Base-by-base conservation (phyloP, 805 yeast species). In the Spathaspora hagerdaliae region DNA sequence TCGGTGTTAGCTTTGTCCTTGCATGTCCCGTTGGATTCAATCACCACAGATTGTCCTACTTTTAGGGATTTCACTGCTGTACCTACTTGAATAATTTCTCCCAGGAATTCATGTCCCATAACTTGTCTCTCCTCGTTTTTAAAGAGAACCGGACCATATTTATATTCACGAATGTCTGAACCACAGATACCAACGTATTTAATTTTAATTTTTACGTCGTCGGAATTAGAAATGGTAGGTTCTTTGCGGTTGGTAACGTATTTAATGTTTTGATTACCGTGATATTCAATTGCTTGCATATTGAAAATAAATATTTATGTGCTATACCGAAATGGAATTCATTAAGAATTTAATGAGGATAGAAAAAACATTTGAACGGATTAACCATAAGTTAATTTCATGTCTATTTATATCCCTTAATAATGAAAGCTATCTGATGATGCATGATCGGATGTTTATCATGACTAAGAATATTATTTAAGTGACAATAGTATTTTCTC, bases 121-220 rank as follows among this genome's bases (percentile, higher is more conserved):
- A 73, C 70, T 47, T 74, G 71, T 36, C 69, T 65, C 37, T 64
- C 63, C 14, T 63, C 56, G 26, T 65, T 59, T 4, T 71, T 73
- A 62, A 79, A 79, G 57, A 82, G 80, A 45, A 78, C 78, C 8
- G 87, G 85, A 0, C 83, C 84, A 27, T 75, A 79, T 27, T 64
- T 52, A 52, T 69, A 81, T 58, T 83, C 71, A 55, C 81, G 85
- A 41, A 77, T 65, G 53, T 82, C 87, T 6, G 81, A 71, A 27
- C 83, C 85, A 59, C 87, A 82, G 27, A 82, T 67, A 55, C 87
- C 87, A 61, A 86, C 81, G 51, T 78, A 77, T 50, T 77, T 78
- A 41, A 79, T 71, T 58, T 79, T 79, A 41, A 82, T 67, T 53
- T 79, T 84, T 26, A 82, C 73, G 51, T 81, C 85, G 36, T 55